Evolutionary conservation across 768 basidiomycete genomes (phyloP), one percentile per base, ranked within the genome.

Genomic region (Leccinum aurantiacum): DNA sequence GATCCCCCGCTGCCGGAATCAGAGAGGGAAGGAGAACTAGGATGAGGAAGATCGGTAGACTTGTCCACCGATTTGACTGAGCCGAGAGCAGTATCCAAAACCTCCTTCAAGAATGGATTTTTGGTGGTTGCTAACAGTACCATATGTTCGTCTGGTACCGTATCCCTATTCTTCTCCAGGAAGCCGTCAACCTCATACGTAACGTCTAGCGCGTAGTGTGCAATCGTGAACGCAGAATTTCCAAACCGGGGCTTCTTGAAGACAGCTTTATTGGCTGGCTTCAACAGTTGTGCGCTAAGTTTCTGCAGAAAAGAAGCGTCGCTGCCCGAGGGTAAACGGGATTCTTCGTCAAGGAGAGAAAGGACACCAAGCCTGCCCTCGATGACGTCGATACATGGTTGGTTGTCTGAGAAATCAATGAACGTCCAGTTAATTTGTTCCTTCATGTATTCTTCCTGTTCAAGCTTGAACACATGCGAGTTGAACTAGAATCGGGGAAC

Each of bases 221-320:
- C 92, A 66, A 99, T 93, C 2, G 96, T 98, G 76, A 99, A 99
- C 0, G 95, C 89, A 38, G 93, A 89, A 71, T 93, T 96, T 50
- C 95, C 95, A 73, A 99, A 99, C n/a, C 97, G 85, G 35, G 97
- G 96, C 76, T 98, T 99, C 79, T 98, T 98, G 86, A 90, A 99
- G 6, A 98, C 87, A 15, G 81, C 81, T 71, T 90, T 92, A 77
- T 90, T 89, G 63, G 89, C 88, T 6, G 93, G 88, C 70, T 93
- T 98, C 55, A 79, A 73, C 48, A 98, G 86, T 69, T 97, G 94
- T 17, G 79, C 79, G 71, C 95, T 86, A 22, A 99, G 82, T 73
- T 99, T 99, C 71, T 92, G 92, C 44, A 98, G 81, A 77, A 98
- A 94, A 7, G 95, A 94, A 5, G 85, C 74, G 71, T 99, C 97